Base-by-base conservation (phyloP, 2,329 filamentous ascomycete genomes). In the Microascus cirrosus region DNA sequence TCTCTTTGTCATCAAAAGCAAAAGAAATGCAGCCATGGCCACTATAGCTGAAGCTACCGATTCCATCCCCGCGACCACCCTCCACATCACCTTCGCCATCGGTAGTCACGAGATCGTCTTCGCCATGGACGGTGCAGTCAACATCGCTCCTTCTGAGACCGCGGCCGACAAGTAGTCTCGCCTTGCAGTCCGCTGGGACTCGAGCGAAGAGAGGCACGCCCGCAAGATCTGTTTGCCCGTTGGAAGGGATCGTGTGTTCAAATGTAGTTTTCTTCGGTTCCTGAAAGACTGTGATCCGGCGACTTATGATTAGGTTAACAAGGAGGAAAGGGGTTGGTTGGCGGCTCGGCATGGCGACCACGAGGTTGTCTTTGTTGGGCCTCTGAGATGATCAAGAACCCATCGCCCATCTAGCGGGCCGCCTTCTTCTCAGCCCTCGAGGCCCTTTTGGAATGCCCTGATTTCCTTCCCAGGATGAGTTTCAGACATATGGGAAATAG, bases 251-350 rank as follows among this genome's bases (percentile, higher is more conserved):
- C 24, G 13, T 4, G 22, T 7, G 6, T 39, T 12, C 13, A 11
- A 34, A 5, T 11, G 34, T 13, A 3, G 5, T 6, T 36, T 54
- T 13, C 11, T 8, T 4, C 22, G 12, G 22, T 25, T 54, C 18
- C 12, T 54, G 22, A n/a, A 28, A 8, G 52, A 54, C 25, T 28
- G 70, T 59, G 59, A 64, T 48, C 76, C 77, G 0, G 81, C 79
- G 0, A 76, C 72, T 1, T 82, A 82, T 62, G 79, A 79, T 0
- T 61, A 62, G 6, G 69, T n/a, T n/a, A n/a, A 69, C 0, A 69
- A 70, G 1, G 36, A 78, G 59, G 72, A 81, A 39, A 12, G 77
- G 2, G 77, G 78, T 0, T 60, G 70, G 12, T 70, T 80, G 0
- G 61, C 69, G 7, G 72, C 80, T 4, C 69, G 73, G 6, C 74